Conservation (phyloP, 2,329 filamentous ascomycete species). For the Nothophaeocryptopus gaeumannii region DNA sequence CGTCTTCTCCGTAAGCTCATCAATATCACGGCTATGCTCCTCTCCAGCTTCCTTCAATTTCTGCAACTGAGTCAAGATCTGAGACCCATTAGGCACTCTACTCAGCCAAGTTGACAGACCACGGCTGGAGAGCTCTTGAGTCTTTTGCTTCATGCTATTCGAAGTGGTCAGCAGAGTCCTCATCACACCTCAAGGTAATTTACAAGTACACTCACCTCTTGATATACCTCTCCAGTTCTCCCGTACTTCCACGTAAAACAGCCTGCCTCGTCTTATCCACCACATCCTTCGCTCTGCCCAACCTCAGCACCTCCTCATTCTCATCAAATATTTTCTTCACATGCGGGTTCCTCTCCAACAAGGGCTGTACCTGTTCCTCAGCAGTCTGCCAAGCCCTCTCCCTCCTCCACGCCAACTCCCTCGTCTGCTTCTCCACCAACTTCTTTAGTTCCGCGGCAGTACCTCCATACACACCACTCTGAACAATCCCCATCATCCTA, state of each 20-base stretch:
- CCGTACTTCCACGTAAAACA: slow-evolving; percentile 58
- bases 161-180: slow-evolving; percentile 3
- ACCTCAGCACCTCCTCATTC: slow-evolving; percentile 64
- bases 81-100: slow-evolving; percentile 61
- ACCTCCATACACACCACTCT: slow-evolving; percentile 57
- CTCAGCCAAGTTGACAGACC: slow-evolving; percentile 58
- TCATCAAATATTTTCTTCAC: slow-evolving; percentile 68
- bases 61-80: slow-evolving; percentile 64
- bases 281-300: slow-evolving; percentile 62
- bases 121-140: slow-evolving; percentile 48
- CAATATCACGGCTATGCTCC: slow-evolving; percentile 66
- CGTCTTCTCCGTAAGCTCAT: slow-evolving; percentile 66
- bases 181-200: no score
- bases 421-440: slow-evolving; percentile 63
- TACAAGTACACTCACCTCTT: slow-evolving; percentile 48
- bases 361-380: slow-evolving; percentile 63
- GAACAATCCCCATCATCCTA: slow-evolving; percentile 62
- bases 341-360: slow-evolving; percentile 70
- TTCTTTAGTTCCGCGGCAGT: slow-evolving; percentile 56
- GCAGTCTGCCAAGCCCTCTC: slow-evolving; percentile 70
- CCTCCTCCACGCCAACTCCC: slow-evolving; percentile 67
- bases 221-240: slow-evolving; percentile 61
- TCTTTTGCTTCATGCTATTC: slow-evolving; percentile 52
- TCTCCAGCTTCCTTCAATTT: slow-evolving; percentile 62
- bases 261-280: slow-evolving; percentile 62